Base-by-base conservation (phyloP, 768 basidiomycete species). In the Megacollybia marginata region DNA sequence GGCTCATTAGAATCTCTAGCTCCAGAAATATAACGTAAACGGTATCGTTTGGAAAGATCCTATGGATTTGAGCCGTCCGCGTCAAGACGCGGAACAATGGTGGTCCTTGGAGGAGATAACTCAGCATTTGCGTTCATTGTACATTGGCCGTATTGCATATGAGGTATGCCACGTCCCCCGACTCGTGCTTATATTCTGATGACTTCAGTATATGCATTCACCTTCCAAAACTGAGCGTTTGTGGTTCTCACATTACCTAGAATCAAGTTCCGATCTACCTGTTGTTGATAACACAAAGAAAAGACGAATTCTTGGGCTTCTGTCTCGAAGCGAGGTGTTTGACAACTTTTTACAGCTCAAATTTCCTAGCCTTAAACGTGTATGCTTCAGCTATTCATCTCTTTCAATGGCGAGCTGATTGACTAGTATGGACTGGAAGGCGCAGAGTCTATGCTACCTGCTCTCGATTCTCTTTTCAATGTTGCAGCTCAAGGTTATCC, bases 381-480 rank as follows among this genome's bases (percentile, higher is more conserved):
- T 74, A 57, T n/a, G 70, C 59, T 31, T 9, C 6, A 28, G 23
- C 19, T 8, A 40, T 10, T 35, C 44, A n/a, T 18, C 15, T 13
- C 1, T 52, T 5, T 35, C 18, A 9, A 19, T 31, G 38, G 47
- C 51, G 44, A 18, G 42, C 23, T 23, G 31, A 18, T 23, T 16
- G 36, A 28, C 16, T 52, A 54, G 59, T 91, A 91, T 63, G 92
- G 89, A 0, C 73, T 94, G 34, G 92, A 96, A 65, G 93, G 93
- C 2, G 93, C 87, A 1, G 93, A 95, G 68, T 91, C 89, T 2
- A 94, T 95, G 92, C 66, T 96, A 20, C 87, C 91, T 4, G 92
- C 91, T 1, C 69, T 95, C 2, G 89, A 93, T 52, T 71, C 79
- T 0, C 64, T 96, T 15, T 90, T 96, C 57, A 68, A 73, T 0